Evolutionary conservation across 225 moss, liverwort and hornwort genomes (phyloP), one percentile per base, ranked within the genome.

Genomic region (Neckera pumila): DNA sequence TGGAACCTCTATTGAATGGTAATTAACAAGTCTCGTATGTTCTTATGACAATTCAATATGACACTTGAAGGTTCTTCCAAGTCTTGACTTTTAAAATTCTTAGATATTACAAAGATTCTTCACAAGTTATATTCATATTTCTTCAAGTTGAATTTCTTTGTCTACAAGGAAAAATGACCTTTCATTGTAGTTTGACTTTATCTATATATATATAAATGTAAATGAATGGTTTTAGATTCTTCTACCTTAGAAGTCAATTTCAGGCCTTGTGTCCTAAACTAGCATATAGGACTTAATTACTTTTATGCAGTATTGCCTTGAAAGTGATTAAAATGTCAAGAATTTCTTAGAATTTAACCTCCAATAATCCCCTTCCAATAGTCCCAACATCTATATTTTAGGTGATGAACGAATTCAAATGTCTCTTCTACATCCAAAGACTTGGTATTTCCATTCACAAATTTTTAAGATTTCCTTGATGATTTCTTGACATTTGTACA

Each of bases 231-330:
- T 64, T 33, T 65, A 20, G 36, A 66, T 66, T 36, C 36, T 1
- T 19, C 19, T 66, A 20, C 10, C 4, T 23, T 40, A 25, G 3
- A 70, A 70, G 8, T 40, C 40, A 25, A 70, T 42, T 42, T 71
- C 0, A 71, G 1, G 26, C 16, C 16, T 71, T 15, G 5, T 42
- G 2, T 1, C 4, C 27, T 3, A 26, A 9, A 71, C 2, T 15
- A 71, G 27, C 5, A 42, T 9, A 16, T 40, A 71, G 15, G 3
- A 42, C 0, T 71, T 42, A 15, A 3, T 26, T 27, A 42, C 16
- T 71, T 42, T 42, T 71, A 71, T 14, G 3, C 42, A 42, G 5
- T 42, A 42, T 71, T 71, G 5, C 9, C 5, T 42, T 42, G 5
- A 9, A 71, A 25, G 16, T 71, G 3, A 42, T 71, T 26, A 26